Percentiles rank a stretch among this genome's conserved stretches.
These are phyloP conservation scores for Podospora pseudocomata DNA, from an alignment of 495 filamentous ascomycete species.

Conservation along the genomic window DNA sequence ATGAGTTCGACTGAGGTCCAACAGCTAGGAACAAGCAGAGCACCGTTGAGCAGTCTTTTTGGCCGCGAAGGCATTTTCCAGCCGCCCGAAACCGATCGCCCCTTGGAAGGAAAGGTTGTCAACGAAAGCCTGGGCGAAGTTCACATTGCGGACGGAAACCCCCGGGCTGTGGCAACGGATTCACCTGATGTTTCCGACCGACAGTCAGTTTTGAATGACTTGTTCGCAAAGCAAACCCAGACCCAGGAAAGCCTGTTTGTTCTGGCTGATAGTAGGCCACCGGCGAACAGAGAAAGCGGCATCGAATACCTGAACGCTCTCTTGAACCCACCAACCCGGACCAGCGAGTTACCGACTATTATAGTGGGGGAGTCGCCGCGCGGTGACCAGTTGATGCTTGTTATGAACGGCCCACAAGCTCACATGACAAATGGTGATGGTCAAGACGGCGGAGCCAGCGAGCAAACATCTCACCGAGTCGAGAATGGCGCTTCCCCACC, in stretches of 20 bases:
- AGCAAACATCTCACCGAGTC: constrained; percentile 5
- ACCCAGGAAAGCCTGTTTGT: constrained; percentile 35
- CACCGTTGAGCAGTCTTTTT: constrained; percentile 74
- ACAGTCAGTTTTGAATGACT: constrained; percentile 39
- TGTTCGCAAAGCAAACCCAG: constrained; percentile 34
- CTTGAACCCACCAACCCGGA: constrained; percentile 38
- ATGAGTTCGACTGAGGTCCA: constrained; percentile 67
- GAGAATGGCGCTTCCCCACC: constrained; percentile 8
- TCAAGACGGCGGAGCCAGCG: background rate
- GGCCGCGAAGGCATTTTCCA: constrained; percentile 60
- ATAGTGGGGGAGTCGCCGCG: constrained; percentile 33
- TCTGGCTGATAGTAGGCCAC: constrained; percentile 12
- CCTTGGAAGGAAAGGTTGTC: constrained; percentile 60
- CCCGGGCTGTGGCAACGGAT: constrained; percentile 39
- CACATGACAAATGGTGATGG: constrained; percentile 15
- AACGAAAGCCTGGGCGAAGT: constrained; percentile 56
- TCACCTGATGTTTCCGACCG: constrained; percentile 39
- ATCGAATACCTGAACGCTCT: constrained; percentile 40
- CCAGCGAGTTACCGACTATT: constrained; percentile 38
- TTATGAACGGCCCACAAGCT: constrained; percentile 20
- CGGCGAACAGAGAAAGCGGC: constrained; percentile 13
- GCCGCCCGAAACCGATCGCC: constrained; percentile 52
- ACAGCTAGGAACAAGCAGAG: constrained; percentile 67
- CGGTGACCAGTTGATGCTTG: constrained; percentile 31
- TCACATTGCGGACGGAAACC: constrained; percentile 52